Percentiles rank a stretch among this genome's conserved stretches.
These are phyloP conservation scores for Mycena latifolia DNA, from an alignment of 768 basidiomycete species.

Conservation along the genomic window DNA sequence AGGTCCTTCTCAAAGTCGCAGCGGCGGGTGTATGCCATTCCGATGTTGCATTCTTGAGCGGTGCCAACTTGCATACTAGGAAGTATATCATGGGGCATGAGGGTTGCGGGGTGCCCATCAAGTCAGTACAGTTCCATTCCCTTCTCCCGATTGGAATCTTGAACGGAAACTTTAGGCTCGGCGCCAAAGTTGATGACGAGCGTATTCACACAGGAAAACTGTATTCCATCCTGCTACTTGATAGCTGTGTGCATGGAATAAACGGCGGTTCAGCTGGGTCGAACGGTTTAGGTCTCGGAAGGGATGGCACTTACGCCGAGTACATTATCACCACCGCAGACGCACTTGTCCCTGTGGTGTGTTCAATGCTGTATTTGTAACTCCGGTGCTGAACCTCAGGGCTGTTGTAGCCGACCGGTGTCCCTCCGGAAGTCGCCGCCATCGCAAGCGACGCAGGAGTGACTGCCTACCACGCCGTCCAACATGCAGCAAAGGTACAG, in stretches of 20 bases:
- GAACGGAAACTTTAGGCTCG: conserved; percentile 21
- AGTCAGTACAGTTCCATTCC: conserved; percentile 3
- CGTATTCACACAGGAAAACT: conserved; percentile 14
- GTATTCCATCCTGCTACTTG: conserved; percentile 18
- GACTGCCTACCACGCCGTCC: conserved; percentile 34
- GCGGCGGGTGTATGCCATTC: conserved; percentile 34
- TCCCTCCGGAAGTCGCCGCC: conserved; percentile 29
- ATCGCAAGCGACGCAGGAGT: conserved; percentile 35
- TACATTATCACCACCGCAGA: conserved; percentile 29
- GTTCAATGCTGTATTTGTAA: background rate
- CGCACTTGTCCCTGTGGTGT: conserved; percentile 31
- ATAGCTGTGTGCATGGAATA: conserved; percentile 22
- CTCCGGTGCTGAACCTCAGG: background rate
- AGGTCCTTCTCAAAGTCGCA: conserved; percentile 35
- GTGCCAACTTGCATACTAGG: conserved; percentile 22
- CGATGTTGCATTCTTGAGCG: conserved; percentile 28
- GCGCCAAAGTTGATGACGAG: conserved; percentile 29
- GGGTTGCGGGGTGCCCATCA: conserved; percentile 29
- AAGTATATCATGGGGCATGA: conserved; percentile 35
- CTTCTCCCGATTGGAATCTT: background rate
- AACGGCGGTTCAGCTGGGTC: conserved; percentile 16
- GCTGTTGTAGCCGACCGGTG: conserved; percentile 28
- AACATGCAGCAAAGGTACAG: conserved; percentile 25
- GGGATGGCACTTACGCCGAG: conserved; percentile 35
- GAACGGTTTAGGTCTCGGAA: conserved; percentile 28